Base-by-base conservation (phyloP, 768 basidiomycete genomes). In the Trichaptum fuscoviolaceum region DNA sequence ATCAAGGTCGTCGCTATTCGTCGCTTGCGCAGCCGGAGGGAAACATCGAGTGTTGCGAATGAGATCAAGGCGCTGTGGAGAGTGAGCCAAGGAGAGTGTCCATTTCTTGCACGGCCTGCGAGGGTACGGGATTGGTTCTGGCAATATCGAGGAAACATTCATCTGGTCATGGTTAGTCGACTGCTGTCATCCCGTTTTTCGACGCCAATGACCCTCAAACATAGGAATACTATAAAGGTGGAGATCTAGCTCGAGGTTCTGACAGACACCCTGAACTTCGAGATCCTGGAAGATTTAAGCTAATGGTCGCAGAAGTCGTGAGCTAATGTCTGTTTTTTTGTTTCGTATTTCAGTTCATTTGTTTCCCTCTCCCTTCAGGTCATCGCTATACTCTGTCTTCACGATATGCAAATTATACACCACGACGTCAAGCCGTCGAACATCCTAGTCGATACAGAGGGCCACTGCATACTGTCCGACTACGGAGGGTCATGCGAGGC, bases 401-500 rank as follows among this genome's bases (percentile, higher is more conserved):
- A 87, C 70, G 66, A 74, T 35, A 78, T 81, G 70, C 80, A 82
- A 63, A 83, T 85, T 68, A 83, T 86, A 0, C 85, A 87, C 72
- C 80, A 84, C 23, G 85, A 87, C 71, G 68, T 87, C 12, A 87
- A 87, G 70, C 85, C 85, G 0, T 83, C 83, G 66, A 85, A 86
- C 67, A 70, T 82, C 57, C 73, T 80, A 35, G 72, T 79, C n/a
- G 74, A 76, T 67, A 72, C 69, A 4, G 63, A 69, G 9, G 74
- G 75, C 9, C 75, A 76, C 64, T 73, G 85, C 74, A 83, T 84
- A 70, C 82, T 87, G 65, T 80, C 82, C n/a, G 85, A 87, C 72
- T 86, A 83, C 70, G 85, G 85, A 4, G 73, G 84, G n/a, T 82
- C 83, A 1, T 83, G 82, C 71, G 23, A 18, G 7, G 9, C 59